Evolutionary conservation across 495 filamentous ascomycete genomes (phyloP).

Genomic region (Xylaria bambusicola): DNA sequence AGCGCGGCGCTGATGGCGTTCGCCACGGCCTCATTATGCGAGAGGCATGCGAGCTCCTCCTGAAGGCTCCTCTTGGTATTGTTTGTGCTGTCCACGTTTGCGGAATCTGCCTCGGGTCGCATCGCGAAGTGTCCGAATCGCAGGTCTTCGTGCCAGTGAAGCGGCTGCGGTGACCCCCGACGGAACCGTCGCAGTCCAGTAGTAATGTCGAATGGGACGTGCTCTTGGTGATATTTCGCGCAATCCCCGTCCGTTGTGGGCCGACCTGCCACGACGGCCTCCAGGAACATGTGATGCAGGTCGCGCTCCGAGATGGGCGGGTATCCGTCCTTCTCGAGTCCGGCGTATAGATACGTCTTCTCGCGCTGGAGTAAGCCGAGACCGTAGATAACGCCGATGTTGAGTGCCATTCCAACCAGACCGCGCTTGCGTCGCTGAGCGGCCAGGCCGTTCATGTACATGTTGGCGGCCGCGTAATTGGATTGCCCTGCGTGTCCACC

Average conservation of each 20-base stretch:
- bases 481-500: constrained; percentile 52
- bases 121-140: constrained; percentile 41
- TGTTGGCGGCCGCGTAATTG: constrained; percentile 60
- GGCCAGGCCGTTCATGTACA: constrained; percentile 54
- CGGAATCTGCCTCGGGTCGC: constrained; percentile 7
- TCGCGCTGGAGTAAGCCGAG: constrained; percentile 57
- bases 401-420: constrained; percentile 46
- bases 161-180: constrained; percentile 23
- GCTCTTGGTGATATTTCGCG: too few species aligned
- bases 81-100: background rate
- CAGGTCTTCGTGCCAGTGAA: constrained; percentile 44
- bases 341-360: constrained; percentile 42
- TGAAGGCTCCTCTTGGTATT: constrained; percentile 15
- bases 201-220: constrained; percentile 34
- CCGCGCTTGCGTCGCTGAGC: constrained; percentile 37
- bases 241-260: constrained; percentile 11
- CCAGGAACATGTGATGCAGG: constrained; percentile 61
- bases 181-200: constrained; percentile 43
- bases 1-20: constrained; percentile 30
- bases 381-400: constrained; percentile 60
- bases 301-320: constrained; percentile 61
- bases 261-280: constrained; percentile 51
- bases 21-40: constrained; percentile 19
- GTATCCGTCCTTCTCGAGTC: constrained; percentile 47
- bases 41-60: constrained; percentile 26